Evolutionary conservation across 176 grass and related monocot genomes (phyloP), one percentile per base, ranked within the genome.

Genomic region (Aegilops bicornis): DNA sequence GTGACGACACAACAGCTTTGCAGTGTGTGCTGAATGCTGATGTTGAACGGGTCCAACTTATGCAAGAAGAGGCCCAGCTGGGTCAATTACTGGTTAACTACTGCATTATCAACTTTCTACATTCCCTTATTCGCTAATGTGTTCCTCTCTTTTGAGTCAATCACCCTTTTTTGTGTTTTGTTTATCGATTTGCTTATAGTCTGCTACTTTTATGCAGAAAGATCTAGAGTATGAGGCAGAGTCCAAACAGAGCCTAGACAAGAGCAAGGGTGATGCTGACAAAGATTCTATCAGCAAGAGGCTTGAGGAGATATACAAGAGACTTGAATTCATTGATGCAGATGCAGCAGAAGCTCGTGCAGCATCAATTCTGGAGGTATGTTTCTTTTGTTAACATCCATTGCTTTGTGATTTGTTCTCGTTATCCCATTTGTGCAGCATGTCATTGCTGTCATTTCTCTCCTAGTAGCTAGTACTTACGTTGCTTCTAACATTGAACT

Each of bases 241-340:
- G 91, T 89, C 89, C 31, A 91, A 88, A 45, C 77, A 98, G 69
- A 90, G 60, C 39, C 32, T 60, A 3, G 86, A 8, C 40, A 92
- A 98, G 64, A 79, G 60, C 81, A 90, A 88, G 78, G 83, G 40
- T 70, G 43, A 50, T 62, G 32, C 90, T 63, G 83, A 98, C 79
- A 92, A 93, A 87, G 90, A 95, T 94, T 82, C 78, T 81, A 92
- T 98, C 73, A 84, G 89, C 71, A 92, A 92, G 78, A 94, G 91
- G 81, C 93, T 98, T 89, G 91, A 95, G 87, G 77, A 98, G 78
- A 89, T 98, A 89, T 98, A 98, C 79, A 95, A 98, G 87, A 88
- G 96, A 65, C 91, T 95, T 68, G 96, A 94, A 43, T 95, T 95
- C 69, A 95, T 95, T 76, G 91, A 93, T 88, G 93, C 96, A 25